Conservation (phyloP, 2,329 filamentous ascomycete species). For the Boeremia lycopersici region DNA sequence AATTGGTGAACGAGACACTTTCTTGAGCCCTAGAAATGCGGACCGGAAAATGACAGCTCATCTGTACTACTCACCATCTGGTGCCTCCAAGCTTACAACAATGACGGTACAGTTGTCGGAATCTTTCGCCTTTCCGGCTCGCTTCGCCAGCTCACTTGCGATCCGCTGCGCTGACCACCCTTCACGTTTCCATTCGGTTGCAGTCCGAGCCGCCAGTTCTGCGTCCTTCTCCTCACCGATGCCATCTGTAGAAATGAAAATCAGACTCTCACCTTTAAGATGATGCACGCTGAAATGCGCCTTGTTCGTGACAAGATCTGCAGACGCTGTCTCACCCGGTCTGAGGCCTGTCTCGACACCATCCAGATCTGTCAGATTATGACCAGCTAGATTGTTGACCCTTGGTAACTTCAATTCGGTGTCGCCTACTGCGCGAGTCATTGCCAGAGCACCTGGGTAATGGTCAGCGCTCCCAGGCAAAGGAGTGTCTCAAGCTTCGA, state of each 20-base stretch:
- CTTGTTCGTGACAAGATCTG: slow-evolving; percentile 32
- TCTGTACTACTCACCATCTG: neutral
- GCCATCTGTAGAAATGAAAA: slow-evolving; percentile 32
- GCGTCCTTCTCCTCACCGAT: slow-evolving; percentile 28
- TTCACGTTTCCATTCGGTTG: slow-evolving; percentile 21
- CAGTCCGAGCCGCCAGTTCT: slow-evolving; percentile 23
- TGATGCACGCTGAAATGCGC: slow-evolving; percentile 26
- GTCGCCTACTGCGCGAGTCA: slow-evolving; percentile 33
- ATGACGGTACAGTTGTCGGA: slow-evolving; percentile 35
- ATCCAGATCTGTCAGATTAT: slow-evolving; percentile 30
- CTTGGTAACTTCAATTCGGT: slow-evolving; percentile 31
- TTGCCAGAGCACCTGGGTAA: slow-evolving; percentile 26
- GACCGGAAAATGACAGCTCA: neutral
- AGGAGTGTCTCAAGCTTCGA: neutral
- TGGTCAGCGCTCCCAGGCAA: neutral
- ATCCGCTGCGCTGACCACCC: slow-evolving; percentile 25
- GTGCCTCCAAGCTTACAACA: slow-evolving; percentile 16
- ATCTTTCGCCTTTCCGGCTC: slow-evolving; percentile 18
- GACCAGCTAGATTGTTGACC: slow-evolving; percentile 32
- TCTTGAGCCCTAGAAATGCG: neutral
- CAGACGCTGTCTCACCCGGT: slow-evolving; percentile 26
- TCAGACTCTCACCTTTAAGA: slow-evolving; percentile 23
- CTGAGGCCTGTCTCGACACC: slow-evolving; percentile 33
- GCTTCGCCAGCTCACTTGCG: slow-evolving; percentile 22
- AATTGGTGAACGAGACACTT: neutral